Evolutionary conservation across 2,329 filamentous ascomycete species (phyloP).

Genomic region (Bipolaris victoriae): DNA sequence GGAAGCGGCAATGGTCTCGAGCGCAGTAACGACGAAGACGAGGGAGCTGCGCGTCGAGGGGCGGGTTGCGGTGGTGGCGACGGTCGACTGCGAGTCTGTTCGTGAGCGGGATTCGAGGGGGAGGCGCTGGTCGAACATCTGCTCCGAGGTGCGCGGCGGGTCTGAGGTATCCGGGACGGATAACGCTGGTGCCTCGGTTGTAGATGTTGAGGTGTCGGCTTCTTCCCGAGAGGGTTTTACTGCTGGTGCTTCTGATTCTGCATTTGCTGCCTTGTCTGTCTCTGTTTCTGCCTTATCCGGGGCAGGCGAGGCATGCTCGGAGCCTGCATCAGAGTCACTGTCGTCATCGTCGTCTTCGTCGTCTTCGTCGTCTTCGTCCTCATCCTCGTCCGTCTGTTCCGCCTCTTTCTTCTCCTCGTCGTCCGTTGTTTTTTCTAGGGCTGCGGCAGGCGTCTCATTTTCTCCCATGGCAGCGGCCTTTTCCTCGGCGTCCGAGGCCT

Average conservation of each 20-base stretch:
- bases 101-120: conserved; percentile 51
- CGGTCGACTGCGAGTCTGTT: conserved; percentile 67
- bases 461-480: not conserved
- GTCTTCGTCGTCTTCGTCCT: conserved; percentile 11
- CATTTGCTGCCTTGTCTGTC: not conserved
- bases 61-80: conserved; percentile 56
- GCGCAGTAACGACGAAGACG: conserved; percentile 91
- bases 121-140: conserved; percentile 44
- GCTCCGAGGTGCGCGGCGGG: conserved; percentile 42
- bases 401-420: conserved; percentile 17
- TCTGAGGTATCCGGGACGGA: conserved; percentile 34
- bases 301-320: conserved; percentile 28
- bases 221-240: conserved; percentile 23
- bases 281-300: conserved; percentile 5
- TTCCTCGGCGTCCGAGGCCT: conserved; percentile 14
- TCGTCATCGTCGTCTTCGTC: conserved; percentile 14
- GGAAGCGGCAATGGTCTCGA: conserved; percentile 89
- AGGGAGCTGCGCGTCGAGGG: conserved; percentile 83
- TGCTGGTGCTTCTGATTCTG: conserved; percentile 9
- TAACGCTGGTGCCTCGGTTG: conserved; percentile 33
- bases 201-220: conserved; percentile 27
- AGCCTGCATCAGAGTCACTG: conserved; percentile 22
- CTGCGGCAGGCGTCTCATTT: not conserved
- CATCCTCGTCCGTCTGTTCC: not conserved
- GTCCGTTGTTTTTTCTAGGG: conserved; percentile 3